Conservation (phyloP, 108 stramenopile genomes). For the Aurantiochytrium sp. region DNA sequence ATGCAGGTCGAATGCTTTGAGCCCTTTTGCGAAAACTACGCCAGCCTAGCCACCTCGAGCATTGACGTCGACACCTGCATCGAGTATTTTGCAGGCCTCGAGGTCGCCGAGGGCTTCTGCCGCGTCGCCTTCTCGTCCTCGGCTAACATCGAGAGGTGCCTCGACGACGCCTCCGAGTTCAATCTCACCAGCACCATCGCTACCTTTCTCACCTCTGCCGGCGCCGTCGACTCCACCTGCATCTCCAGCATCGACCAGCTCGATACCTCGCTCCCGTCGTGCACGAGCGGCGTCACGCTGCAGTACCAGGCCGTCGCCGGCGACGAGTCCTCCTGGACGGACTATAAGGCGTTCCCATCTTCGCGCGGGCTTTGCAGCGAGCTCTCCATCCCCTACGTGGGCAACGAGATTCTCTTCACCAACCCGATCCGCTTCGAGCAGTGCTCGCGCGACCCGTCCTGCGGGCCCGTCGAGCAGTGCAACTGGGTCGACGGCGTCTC, state of each 20-base stretch:
- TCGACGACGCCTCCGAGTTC: neutral
- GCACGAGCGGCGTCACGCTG: neutral
- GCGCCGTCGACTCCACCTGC: neutral
- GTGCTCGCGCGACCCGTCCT: neutral
- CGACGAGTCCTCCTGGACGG: neutral
- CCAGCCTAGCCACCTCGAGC: neutral
- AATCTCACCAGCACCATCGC: neutral
- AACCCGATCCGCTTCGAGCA: slow-evolving; percentile 1
- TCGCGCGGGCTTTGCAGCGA: neutral
- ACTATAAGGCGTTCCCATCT: neutral
- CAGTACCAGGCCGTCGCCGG: slow-evolving; percentile 1
- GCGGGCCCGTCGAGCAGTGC: neutral
- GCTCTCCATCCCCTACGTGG: neutral
- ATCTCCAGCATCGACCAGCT: neutral
- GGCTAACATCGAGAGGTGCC: neutral
- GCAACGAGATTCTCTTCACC: neutral
- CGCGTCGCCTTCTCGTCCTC: neutral
- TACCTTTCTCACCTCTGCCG: neutral
- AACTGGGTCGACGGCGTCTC: neutral
- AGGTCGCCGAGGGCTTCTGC: neutral
- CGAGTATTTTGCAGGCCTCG: neutral
- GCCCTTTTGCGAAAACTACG: slow-evolving; percentile 6
- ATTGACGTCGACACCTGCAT: neutral
- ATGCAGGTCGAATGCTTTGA: neutral
- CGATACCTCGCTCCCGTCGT: neutral